phyloP scores from a whole-genome alignment of 805 yeast genomes.

The Tanozyma kutaoensis region DNA sequence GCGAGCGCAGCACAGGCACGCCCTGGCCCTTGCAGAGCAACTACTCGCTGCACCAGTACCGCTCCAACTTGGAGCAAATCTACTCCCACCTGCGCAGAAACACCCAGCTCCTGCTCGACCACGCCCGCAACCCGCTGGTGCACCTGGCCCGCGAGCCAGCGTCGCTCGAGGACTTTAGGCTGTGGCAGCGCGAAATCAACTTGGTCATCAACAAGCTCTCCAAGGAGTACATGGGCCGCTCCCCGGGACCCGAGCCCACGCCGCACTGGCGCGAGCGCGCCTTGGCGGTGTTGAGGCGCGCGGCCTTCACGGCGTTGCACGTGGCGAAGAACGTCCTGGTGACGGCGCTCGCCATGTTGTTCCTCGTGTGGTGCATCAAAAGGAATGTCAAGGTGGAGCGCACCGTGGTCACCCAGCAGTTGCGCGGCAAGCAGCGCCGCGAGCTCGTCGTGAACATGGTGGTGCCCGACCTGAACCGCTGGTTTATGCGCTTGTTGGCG shows the following conservation, averaged over 20 bases:
- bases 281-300: constrained; percentile 11
- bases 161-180: constrained; percentile 25
- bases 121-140: constrained; percentile 6
- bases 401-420: constrained; percentile 23
- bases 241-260: too few relatives aligned
- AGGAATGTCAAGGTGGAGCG: constrained; percentile 23
- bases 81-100: constrained; percentile 29
- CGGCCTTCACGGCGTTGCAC: constrained; percentile 15
- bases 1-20: too few relatives aligned
- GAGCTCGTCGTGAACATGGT: constrained; percentile 30
- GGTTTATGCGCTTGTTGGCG: constrained; percentile 25
- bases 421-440: constrained; percentile 10
- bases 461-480: constrained; percentile 27
- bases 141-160: neutral
- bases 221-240: constrained; percentile 16
- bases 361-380: constrained; percentile 28
- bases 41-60: constrained; percentile 16
- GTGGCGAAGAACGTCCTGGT: constrained; percentile 20
- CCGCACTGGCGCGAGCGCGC: too few relatives aligned
- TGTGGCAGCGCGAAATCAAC: constrained; percentile 44
- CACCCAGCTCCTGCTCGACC: constrained; percentile 21
- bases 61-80: constrained; percentile 25
- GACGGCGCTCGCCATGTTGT: constrained; percentile 21
- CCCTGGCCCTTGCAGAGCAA: constrained; percentile 19
- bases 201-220: constrained; percentile 30